Percentiles rank a stretch among this genome's conserved stretches.
Evolutionary conservation across 768 basidiomycete genomes (phyloP).

Genomic region (Botryobasidium botryosum): DNA sequence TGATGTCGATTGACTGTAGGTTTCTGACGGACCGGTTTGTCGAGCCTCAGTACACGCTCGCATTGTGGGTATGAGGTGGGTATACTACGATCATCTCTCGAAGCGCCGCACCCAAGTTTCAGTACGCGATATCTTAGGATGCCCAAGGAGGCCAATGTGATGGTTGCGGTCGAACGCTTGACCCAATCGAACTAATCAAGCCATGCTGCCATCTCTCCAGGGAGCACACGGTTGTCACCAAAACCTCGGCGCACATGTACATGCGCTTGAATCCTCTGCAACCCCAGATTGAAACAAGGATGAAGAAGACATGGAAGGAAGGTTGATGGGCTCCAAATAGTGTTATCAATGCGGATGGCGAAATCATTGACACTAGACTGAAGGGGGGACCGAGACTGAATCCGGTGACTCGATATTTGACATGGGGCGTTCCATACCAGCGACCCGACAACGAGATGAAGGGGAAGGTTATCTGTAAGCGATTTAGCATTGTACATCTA

Average conservation of each 20-base stretch:
- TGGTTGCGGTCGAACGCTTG: conserved; percentile 76
- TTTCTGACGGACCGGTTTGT: conserved; percentile 96
- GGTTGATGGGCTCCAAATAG: conserved; percentile 91
- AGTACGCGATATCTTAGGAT: too few species aligned
- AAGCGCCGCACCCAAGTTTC: too few species aligned
- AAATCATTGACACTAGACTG: conserved; percentile 76
- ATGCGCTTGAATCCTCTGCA: conserved; percentile 73
- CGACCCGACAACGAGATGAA: conserved; percentile 59
- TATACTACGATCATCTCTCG: neutral
- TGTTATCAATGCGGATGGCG: conserved; percentile 75
- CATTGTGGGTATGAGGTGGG: conserved; percentile 72
- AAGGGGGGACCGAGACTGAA: conserved; percentile 74
- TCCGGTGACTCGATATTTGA: conserved; percentile 83
- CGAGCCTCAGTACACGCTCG: conserved; percentile 94
- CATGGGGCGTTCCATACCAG: conserved; percentile 94
- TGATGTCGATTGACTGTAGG: too few species aligned
- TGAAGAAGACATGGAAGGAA: conserved; percentile 53
- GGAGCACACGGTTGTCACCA: conserved; percentile 56
- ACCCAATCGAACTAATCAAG: conserved; percentile 82
- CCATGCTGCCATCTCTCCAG: conserved; percentile 85
- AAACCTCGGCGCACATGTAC: conserved; percentile 81
- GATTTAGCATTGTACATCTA: too few species aligned
- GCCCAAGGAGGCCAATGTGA: conserved; percentile 99
- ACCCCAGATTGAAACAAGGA: conserved; percentile 71
- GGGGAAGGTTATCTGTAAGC: conserved; percentile 89